A percentile compares a stretch with the other conserved stretches of the same genome.
These are phyloP conservation scores for Tuber indicum DNA, from an alignment of 495 filamentous ascomycete genomes.

Conservation along the genomic window DNA sequence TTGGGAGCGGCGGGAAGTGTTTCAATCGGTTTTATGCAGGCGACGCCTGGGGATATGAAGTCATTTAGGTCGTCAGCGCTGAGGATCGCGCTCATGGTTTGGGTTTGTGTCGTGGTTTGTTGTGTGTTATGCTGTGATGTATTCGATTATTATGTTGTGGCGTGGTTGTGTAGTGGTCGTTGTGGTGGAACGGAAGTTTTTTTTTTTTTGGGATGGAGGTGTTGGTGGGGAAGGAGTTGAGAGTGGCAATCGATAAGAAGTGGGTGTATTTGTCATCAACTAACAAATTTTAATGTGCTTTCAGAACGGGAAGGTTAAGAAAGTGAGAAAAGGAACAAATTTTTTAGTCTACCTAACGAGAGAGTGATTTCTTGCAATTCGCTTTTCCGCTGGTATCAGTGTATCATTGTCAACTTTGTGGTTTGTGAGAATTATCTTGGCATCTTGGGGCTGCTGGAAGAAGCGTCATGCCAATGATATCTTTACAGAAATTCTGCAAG, in stretches of 20 bases:
- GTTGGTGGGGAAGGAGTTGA: background rate
- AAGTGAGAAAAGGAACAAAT: background rate
- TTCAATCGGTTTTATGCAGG: slow-evolving; percentile 96
- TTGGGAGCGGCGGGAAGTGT: slow-evolving; percentile 49
- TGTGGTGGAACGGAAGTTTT: background rate
- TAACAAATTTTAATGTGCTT: background rate
- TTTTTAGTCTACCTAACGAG: background rate
- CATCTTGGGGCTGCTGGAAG: background rate
- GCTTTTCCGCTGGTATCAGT: background rate
- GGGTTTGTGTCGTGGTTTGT: slow-evolving; percentile 5
- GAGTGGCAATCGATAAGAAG: background rate
- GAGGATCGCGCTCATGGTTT: slow-evolving; percentile 85
- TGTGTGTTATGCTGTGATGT: background rate
- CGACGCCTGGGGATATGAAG: slow-evolving; percentile 95
- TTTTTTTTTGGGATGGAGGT: background rate
- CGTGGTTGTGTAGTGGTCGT: background rate
- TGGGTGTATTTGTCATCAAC: background rate
- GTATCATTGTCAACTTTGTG: background rate
- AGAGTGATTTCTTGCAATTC: background rate
- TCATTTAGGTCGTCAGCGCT: slow-evolving; percentile 96
- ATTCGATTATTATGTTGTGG: background rate
- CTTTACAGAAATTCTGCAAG: background rate
- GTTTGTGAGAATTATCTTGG: background rate
- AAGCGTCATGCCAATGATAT: background rate
- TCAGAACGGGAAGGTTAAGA: background rate